Conservation (phyloP, 2,329 filamentous ascomycete genomes). For the Trichoderma sp. region DNA sequence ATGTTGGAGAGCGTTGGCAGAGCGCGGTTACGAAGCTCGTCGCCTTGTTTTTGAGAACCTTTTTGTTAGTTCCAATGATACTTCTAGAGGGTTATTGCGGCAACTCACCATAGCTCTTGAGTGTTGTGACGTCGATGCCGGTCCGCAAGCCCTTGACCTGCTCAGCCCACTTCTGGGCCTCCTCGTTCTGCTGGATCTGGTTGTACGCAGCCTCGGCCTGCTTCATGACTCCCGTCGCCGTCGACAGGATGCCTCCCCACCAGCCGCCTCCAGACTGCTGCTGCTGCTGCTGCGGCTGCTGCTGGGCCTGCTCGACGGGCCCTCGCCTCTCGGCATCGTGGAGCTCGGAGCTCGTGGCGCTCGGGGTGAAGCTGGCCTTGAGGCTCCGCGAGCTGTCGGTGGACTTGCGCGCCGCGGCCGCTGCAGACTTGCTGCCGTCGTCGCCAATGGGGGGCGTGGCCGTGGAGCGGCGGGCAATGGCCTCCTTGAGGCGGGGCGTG, state of each 20-base stretch:
- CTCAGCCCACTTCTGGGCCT: slow-evolving; percentile 93
- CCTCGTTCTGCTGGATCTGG: slow-evolving; percentile 94
- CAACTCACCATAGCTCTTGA: slow-evolving; percentile 54
- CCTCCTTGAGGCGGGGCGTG: slow-evolving; percentile 72
- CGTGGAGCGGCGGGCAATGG: slow-evolving; percentile 48
- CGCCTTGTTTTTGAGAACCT: slow-evolving; percentile 67
- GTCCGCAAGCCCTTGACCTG: slow-evolving; percentile 71
- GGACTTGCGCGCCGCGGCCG: slow-evolving; percentile 63
- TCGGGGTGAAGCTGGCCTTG: slow-evolving; percentile 71
- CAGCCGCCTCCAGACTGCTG: slow-evolving; percentile 66
- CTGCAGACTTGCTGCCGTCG: slow-evolving; percentile 52
- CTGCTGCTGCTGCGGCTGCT: slow-evolving; percentile 30
- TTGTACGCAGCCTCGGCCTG: slow-evolving; percentile 91
- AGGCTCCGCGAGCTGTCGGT: slow-evolving; percentile 74
- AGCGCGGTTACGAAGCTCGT: slow-evolving; percentile 81
- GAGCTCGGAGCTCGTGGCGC: slow-evolving; percentile 63
- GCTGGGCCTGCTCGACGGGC: slow-evolving; percentile 45
- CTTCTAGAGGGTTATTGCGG: background rate
- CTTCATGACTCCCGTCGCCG: slow-evolving; percentile 83
- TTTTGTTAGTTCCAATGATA: background rate
- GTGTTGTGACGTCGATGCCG: slow-evolving; percentile 69
- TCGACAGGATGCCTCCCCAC: slow-evolving; percentile 86
- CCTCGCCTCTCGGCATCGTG: slow-evolving; percentile 58
- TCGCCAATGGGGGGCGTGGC: slow-evolving; percentile 62
- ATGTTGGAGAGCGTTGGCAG: slow-evolving; percentile 94